Conservation (phyloP, 1,139 yeast species). For the Casaregolazyma lundiana region DNA sequence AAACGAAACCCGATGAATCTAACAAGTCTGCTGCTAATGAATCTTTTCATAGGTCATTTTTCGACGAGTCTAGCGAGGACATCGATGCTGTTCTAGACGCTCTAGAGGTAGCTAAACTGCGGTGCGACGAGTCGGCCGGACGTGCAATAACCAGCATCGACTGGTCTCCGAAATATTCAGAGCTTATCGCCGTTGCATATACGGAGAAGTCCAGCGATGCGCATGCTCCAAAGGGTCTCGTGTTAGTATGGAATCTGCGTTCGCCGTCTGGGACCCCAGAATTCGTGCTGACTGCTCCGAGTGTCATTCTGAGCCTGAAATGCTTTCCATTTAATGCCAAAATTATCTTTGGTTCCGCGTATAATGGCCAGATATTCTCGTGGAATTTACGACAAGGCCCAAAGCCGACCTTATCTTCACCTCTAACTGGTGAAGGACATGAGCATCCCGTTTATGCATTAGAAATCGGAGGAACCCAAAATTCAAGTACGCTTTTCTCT, state of each 20-base stretch:
- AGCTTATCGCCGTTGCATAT: slow-evolving; percentile 40
- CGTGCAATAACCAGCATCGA: slow-evolving; percentile 40
- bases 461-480: slow-evolving; percentile 34
- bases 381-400: slow-evolving; percentile 41
- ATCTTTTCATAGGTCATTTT: slow-evolving; percentile 6
- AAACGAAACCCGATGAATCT: not conserved
- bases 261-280: slow-evolving; percentile 39
- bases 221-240: slow-evolving; percentile 32
- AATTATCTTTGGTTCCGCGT: slow-evolving; percentile 42
- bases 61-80: slow-evolving; percentile 29
- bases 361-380: slow-evolving; percentile 44
- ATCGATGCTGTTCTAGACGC: slow-evolving; percentile 32
- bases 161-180: slow-evolving; percentile 41
- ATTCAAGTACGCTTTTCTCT: slow-evolving; percentile 35
- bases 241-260: slow-evolving; percentile 40
- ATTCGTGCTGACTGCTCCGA: slow-evolving; percentile 44
- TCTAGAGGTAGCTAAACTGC: slow-evolving; percentile 23
- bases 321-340: slow-evolving; percentile 39
- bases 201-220: slow-evolving; percentile 26
- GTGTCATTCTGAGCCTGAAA: slow-evolving; percentile 38
- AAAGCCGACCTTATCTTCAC: slow-evolving; percentile 33
- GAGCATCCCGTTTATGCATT: slow-evolving; percentile 41
- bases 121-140: slow-evolving; percentile 23
- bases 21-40: not conserved
- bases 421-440: slow-evolving; percentile 37